Evolutionary conservation across 371 early-diverging fungal species (phyloP).

Genomic region (Mortierella sp.): DNA sequence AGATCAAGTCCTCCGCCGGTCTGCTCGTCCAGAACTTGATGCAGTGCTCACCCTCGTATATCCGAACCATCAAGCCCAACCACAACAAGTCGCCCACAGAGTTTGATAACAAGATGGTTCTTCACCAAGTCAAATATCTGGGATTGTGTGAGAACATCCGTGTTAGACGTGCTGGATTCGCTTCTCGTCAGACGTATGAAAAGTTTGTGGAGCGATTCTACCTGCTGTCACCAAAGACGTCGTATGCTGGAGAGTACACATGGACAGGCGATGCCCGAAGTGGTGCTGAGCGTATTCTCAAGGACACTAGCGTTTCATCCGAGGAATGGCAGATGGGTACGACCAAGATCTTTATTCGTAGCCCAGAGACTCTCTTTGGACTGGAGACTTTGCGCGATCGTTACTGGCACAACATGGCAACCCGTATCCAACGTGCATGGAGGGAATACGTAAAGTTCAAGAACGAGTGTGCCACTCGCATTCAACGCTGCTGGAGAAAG

Average conservation of each 20-base stretch:
- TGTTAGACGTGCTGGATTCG: conserved; percentile 96
- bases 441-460: conserved; percentile 80
- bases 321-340: conserved; percentile 97
- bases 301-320: conserved; percentile 83
- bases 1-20: conserved; percentile 76
- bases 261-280: conserved; percentile 87
- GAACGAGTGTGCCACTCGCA: conserved; percentile 77
- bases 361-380: conserved; percentile 95
- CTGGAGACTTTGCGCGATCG: conserved; percentile 93
- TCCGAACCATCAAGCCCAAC: conserved; percentile 99
- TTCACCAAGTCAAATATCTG: conserved; percentile 96
- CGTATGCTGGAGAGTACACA: conserved; percentile 87
- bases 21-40: conserved; percentile 91
- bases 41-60: conserved; percentile 97
- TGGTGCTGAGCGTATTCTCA: conserved; percentile 82
- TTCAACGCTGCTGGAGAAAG: conserved; percentile 87
- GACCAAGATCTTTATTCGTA: conserved; percentile 94
- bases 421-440: conserved; percentile 94
- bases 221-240: conserved; percentile 79
- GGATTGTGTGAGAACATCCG: conserved; percentile 98
- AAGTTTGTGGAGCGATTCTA: conserved; percentile 89
- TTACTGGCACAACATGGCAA: conserved; percentile 97
- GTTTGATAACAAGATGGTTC: conserved; percentile 91
- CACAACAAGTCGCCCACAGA: conserved; percentile 89
- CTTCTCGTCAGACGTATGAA: conserved; percentile 91